Evolutionary conservation across 257 asterid species (phyloP).

Genomic region (Verbascum thapsus): DNA sequence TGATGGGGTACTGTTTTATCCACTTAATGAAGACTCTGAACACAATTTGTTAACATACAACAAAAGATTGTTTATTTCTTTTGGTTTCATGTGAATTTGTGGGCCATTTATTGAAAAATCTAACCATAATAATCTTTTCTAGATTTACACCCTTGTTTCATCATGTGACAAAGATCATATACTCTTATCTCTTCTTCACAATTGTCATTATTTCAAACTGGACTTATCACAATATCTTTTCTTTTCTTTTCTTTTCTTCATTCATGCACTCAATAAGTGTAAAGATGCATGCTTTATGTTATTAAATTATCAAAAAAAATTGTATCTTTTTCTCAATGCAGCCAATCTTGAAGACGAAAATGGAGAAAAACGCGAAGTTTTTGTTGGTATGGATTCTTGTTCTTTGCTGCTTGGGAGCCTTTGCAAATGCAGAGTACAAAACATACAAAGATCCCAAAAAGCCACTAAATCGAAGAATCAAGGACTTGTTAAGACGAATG

Average conservation of each 20-base stretch:
- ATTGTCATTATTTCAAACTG: too few relatives aligned
- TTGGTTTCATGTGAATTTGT: constrained; percentile 24
- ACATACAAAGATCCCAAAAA: constrained; percentile 53
- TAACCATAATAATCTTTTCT: neutral
- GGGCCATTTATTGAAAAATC: neutral
- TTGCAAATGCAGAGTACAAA: constrained; percentile 53
- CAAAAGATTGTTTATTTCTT: neutral
- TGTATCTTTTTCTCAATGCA: constrained; percentile 7
- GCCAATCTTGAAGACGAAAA: constrained; percentile 32
- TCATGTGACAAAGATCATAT: too few relatives aligned
- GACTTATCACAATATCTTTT: too few relatives aligned
- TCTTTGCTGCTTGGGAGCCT: constrained; percentile 39
- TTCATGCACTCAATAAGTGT: too few relatives aligned
- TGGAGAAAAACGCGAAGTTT: constrained; percentile 37
- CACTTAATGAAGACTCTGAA: too few relatives aligned
- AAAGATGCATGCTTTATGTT: too few relatives aligned
- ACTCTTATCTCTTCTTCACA: too few relatives aligned
- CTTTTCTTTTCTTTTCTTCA: too few relatives aligned
- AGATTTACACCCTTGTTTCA: neutral
- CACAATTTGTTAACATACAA: neutral
- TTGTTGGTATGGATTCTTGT: constrained; percentile 34
- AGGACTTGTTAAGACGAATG: constrained; percentile 64
- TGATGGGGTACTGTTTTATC: too few relatives aligned
- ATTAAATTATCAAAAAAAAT: too few relatives aligned
- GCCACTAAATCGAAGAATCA: constrained; percentile 50